phyloP scores from a whole-genome alignment of 148 eudicot species.

The Persicaria tinctoria region DNA sequence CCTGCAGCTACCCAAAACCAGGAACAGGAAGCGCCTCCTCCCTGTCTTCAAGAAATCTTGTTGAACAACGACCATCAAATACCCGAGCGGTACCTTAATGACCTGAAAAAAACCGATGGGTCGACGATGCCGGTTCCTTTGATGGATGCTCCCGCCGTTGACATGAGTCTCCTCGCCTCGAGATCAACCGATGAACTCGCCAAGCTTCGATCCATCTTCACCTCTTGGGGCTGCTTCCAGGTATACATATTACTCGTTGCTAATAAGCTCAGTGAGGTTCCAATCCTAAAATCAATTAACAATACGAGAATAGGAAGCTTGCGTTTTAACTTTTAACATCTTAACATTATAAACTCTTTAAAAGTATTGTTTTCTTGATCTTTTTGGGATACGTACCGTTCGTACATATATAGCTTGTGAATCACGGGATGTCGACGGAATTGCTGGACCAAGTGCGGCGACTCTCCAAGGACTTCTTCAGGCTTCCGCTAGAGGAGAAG shows the following conservation, averaged over 20 bases:
- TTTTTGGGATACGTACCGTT: not conserved
- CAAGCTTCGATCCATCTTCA: slow-evolving; percentile 24
- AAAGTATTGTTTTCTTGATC: not conserved
- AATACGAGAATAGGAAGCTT: not conserved
- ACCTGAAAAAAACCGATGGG: slow-evolving; percentile 11
- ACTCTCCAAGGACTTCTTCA: slow-evolving; percentile 41
- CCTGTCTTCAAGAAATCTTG: slow-evolving; percentile 25
- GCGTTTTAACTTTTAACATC: not conserved
- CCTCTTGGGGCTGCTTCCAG: slow-evolving; percentile 34
- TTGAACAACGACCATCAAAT: slow-evolving; percentile 15
- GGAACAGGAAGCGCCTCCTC: not conserved
- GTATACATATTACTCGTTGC: slow-evolving; percentile 1
- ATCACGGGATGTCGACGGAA: slow-evolving; percentile 49
- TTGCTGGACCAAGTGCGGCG: slow-evolving; percentile 48
- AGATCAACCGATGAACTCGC: slow-evolving; percentile 12
- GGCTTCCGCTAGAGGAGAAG: slow-evolving; percentile 41
- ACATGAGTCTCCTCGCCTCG: slow-evolving; percentile 20
- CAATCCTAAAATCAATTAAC: slow-evolving; percentile 9
- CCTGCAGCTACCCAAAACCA: not conserved
- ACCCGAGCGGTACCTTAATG: slow-evolving; percentile 20
- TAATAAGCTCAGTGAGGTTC: no score
- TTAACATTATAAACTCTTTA: not conserved
- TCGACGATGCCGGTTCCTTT: slow-evolving; percentile 7
- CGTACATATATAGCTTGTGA: slow-evolving; percentile 22
- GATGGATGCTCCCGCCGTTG: slow-evolving; percentile 23